Percentiles rank a stretch among this genome's conserved stretches.
Evolutionary conservation across 352 stramenopile genomes (phyloP).

Genomic region (Phytophthora pistaciae): DNA sequence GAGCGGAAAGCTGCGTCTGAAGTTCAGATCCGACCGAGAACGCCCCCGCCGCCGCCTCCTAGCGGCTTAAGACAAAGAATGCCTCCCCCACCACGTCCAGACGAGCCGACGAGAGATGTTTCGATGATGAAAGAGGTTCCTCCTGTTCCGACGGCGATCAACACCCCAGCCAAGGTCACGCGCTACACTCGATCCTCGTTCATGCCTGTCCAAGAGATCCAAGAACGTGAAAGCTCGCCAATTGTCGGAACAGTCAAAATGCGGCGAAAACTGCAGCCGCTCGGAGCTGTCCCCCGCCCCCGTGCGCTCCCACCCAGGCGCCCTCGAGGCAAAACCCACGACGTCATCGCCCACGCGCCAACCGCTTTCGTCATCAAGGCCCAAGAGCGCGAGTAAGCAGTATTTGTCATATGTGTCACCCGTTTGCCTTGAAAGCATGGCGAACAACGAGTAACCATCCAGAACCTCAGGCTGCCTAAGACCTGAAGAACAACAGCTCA

Average conservation of each 20-base stretch:
- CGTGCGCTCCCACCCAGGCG: constrained; percentile 25
- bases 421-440: too few species aligned
- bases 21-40: constrained; percentile 16
- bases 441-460: background rate
- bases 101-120: constrained; percentile 8
- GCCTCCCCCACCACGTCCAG: constrained; percentile 18
- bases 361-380: constrained; percentile 24
- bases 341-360: constrained; percentile 18
- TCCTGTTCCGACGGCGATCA: constrained; percentile 17
- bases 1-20: constrained; percentile 9
- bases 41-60: constrained; percentile 7
- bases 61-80: background rate
- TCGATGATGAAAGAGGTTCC: constrained; percentile 1
- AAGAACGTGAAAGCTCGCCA: constrained; percentile 22
- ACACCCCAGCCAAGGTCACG: constrained; percentile 20
- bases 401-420: constrained; percentile 28
- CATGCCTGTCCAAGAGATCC: constrained; percentile 15
- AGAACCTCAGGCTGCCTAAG: background rate
- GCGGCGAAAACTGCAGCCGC: constrained; percentile 27
- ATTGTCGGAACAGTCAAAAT: constrained; percentile 31
- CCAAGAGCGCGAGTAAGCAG: constrained; percentile 18
- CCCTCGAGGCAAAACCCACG: constrained; percentile 18
- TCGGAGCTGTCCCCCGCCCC: constrained; percentile 18
- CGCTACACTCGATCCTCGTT: constrained; percentile 19
- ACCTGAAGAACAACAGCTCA: background rate